phyloP scores from a whole-genome alignment of 495 filamentous ascomycete species.

The Polyplosphaeria fusca region DNA sequence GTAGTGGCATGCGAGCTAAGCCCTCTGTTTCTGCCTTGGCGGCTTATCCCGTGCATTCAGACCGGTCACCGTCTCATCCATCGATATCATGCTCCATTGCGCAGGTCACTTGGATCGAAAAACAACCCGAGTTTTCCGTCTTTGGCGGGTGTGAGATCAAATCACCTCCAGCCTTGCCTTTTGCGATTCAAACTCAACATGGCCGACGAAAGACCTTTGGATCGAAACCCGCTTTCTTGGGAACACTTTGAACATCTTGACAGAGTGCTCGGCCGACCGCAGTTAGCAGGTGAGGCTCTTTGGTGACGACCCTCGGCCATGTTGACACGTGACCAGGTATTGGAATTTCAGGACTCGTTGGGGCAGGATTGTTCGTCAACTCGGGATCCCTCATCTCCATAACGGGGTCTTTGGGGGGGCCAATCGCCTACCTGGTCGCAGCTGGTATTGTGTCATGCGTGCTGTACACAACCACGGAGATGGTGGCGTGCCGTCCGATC shows the following conservation, averaged over 20 bases:
- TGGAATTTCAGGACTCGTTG: conserved; percentile 13
- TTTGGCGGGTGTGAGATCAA: too few species aligned
- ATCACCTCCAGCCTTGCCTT: too few species aligned
- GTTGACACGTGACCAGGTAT: conserved; percentile 4
- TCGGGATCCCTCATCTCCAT: conserved; percentile 4
- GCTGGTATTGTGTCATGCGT: conserved; percentile 7
- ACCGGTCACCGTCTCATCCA: too few species aligned
- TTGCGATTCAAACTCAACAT: too few species aligned
- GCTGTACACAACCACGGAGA: conserved; percentile 14
- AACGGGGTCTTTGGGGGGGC: conserved; percentile 11
- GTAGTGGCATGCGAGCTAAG: too few species aligned
- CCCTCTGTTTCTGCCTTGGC: too few species aligned
- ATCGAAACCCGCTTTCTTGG: conserved; percentile 1
- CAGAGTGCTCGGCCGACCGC: conserved; percentile 3
- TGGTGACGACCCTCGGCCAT: too few species aligned
- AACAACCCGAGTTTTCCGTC: too few species aligned
- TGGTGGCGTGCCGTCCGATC: conserved; percentile 8
- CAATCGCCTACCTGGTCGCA: conserved; percentile 12
- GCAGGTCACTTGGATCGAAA: too few species aligned
- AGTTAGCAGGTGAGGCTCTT: conserved; percentile 6
- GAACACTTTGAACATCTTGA: conserved; percentile 13
- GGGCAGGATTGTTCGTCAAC: conserved; percentile 1
- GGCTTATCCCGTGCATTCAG: too few species aligned
- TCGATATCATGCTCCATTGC: too few species aligned
- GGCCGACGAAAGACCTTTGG: neutral